phyloP scores from a whole-genome alignment of 805 yeast genomes.

The Naumovozyma dairenensis region DNA sequence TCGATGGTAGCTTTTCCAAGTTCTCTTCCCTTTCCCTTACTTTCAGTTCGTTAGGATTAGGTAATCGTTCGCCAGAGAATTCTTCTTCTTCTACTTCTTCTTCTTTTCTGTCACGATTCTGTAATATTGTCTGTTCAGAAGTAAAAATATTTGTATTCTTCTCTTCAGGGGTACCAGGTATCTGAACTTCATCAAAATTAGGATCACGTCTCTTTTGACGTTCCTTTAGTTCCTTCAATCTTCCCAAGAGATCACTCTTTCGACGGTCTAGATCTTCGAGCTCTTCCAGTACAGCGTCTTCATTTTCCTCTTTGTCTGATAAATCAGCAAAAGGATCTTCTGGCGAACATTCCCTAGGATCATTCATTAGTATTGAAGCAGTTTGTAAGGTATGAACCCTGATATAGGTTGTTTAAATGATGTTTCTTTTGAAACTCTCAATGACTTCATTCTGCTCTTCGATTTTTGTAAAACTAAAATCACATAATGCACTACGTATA shows the following conservation, averaged over 20 bases:
- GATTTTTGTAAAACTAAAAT: no score
- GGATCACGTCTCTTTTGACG: slow-evolving; percentile 12
- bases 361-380: slow-evolving; percentile 12
- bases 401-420: no score
- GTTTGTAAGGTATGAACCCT: not conserved
- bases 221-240: slow-evolving; percentile 16
- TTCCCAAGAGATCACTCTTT: slow-evolving; percentile 17
- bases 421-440: no score
- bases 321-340: slow-evolving; percentile 15
- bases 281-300: slow-evolving; percentile 12
- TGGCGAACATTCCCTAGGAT: slow-evolving; percentile 20
- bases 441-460: no score
- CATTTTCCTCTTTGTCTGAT: slow-evolving; percentile 19
- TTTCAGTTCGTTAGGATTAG: slow-evolving; percentile 10
- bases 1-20: slow-evolving; percentile 3
- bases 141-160: no score
- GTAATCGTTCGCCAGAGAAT: not conserved
- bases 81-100: not conserved
- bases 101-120: not conserved
- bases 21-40: slow-evolving; percentile 1
- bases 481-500: no score
- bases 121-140: slow-evolving; percentile 1
- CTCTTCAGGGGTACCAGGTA: slow-evolving; percentile 27
- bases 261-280: slow-evolving; percentile 21
- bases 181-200: slow-evolving; percentile 18